Conservation (phyloP, 139 green algal genomes). For the Chlorella sp. region DNA sequence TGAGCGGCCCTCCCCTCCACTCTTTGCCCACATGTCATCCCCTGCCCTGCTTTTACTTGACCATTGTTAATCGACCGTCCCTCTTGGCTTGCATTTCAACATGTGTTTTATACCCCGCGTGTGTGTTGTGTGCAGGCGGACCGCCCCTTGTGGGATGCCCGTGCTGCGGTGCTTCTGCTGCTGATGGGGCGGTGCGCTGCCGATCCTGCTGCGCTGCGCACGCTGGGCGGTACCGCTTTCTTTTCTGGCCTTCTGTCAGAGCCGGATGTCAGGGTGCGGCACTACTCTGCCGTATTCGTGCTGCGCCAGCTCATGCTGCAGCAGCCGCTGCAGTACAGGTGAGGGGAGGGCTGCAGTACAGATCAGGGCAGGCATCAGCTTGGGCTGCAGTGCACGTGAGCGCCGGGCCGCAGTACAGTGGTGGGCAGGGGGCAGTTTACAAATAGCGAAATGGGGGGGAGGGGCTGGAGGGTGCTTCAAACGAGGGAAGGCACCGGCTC, state of each 20-base stretch:
- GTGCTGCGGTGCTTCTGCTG: slow-evolving; percentile 56
- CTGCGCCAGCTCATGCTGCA: slow-evolving; percentile 42
- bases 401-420: not conserved
- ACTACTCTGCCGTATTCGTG: slow-evolving; percentile 48
- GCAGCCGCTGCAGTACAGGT: slow-evolving; percentile 33
- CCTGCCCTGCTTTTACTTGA: not conserved
- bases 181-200: slow-evolving; percentile 49
- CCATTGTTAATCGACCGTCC: not conserved
- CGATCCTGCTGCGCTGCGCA: slow-evolving; percentile 25
- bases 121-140: too few species aligned
- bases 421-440: too few species aligned
- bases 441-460: too few species aligned
- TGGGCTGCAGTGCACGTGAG: not conserved
- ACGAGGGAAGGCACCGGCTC: slow-evolving; percentile 42
- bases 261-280: slow-evolving; percentile 37
- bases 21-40: not conserved
- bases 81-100: too few species aligned
- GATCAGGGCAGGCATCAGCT: too few species aligned
- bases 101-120: not conserved
- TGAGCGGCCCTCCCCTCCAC: not conserved
- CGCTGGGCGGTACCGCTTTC: slow-evolving; percentile 27
- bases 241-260: slow-evolving; percentile 45
- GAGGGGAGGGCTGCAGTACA: not conserved
- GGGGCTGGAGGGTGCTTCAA: too few species aligned
- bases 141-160: slow-evolving; percentile 45